These are phyloP conservation scores for Arthrobotrys megalospora DNA, from an alignment of 2,329 filamentous ascomycete genomes.

Conservation along the genomic window DNA sequence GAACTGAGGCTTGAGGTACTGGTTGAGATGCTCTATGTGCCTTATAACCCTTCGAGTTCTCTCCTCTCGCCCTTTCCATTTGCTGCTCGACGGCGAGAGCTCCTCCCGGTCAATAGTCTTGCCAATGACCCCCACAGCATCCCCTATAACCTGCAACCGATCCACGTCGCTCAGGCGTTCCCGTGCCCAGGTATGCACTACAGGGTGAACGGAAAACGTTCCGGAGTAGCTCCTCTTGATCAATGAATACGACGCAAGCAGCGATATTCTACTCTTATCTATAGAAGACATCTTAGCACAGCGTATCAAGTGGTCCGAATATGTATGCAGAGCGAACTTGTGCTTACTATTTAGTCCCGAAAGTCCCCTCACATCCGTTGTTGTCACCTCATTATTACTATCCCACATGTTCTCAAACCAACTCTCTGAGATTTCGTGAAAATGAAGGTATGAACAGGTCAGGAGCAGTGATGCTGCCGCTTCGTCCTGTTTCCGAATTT, in stretches of 20 bases:
- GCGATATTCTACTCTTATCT: conserved; percentile 28
- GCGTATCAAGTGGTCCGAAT: too few species aligned
- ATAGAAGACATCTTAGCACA: not conserved
- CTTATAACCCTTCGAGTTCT: not conserved
- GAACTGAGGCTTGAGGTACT: not conserved
- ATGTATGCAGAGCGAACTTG: too few species aligned
- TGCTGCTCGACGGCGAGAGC: not conserved
- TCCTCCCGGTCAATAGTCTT: not conserved
- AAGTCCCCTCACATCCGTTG: not conserved
- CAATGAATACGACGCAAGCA: conserved; percentile 34
- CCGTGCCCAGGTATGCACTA: conserved; percentile 60
- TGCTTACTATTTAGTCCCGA: too few species aligned
- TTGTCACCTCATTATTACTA: conserved; percentile 1
- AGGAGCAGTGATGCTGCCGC: conserved; percentile 58
- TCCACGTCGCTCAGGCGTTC: not conserved
- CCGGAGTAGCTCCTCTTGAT: not conserved
- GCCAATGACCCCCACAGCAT: not conserved
- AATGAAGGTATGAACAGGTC: conserved; percentile 61
- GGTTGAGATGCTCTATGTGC: not conserved
- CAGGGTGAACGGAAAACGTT: conserved; percentile 51
- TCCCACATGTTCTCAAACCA: conserved; percentile 23
- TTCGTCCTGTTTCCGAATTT: conserved; percentile 38
- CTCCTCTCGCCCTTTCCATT: not conserved
- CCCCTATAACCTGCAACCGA: not conserved
- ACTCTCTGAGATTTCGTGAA: conserved; percentile 54